Base-by-base conservation (phyloP, 2,329 filamentous ascomycete species). In the Malbranchea zuffiana region DNA sequence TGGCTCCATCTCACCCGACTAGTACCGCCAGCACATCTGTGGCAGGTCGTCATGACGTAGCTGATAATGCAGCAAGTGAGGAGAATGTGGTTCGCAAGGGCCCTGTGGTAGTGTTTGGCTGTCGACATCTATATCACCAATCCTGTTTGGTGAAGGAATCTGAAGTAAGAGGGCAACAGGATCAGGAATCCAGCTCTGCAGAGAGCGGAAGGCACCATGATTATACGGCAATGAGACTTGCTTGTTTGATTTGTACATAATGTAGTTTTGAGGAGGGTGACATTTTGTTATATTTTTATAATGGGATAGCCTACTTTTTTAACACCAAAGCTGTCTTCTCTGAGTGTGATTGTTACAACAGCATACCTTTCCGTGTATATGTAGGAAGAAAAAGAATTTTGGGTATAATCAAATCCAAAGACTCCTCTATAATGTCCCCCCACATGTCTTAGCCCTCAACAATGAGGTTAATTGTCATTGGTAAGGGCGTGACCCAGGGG, bases 81-180 rank as follows among this genome's bases (percentile, higher is more conserved):
- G 42, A 36, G 24, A 44, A 39, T 7, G 36, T 29, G 12, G 25
- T 5, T 24, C 30, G 32, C 4, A 31, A 26, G 25, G 54, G 54
- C 5, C 54, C 64, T 0, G 48, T 64, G 17, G 54, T 69, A 21
- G 56, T 67, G 11, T 69, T 69, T 47, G 60, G 63, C 6, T 69
- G 66, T 49, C 57, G 66, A 36, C 66, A 69, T 51, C 41, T 67
- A 32, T 69, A 66, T 48, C 66, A 69, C 48, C 61, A 57, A 16
- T 53, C 52, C 24, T 69, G 66, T 50, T 47, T 69, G 36, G 39
- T 59, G 13, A 32, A 38, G 7, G 43, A 41, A 16, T n/a, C 17
- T 8, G 38, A 36, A 20, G 26, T 33, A 13, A 29, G 37, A 13
- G 31, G 23, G 12, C 17, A 16, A 23, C 19, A 29, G 10, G 33